phyloP scores from a whole-genome alignment of 2,329 filamentous ascomycete species.

The Metarhizium album region DNA sequence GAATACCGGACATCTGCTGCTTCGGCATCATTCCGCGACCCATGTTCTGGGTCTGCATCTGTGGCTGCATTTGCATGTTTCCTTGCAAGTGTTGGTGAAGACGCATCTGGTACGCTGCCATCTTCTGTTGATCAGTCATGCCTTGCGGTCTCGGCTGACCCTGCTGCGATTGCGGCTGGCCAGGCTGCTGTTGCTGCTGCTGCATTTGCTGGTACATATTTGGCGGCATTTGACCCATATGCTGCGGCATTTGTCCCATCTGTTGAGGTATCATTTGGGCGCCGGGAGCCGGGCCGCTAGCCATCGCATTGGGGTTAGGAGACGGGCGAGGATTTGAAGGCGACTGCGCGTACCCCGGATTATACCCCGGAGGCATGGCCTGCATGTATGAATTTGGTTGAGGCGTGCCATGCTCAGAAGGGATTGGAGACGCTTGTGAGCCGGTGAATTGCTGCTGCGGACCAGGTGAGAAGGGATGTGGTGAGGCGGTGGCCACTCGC shows the following conservation, averaged over 20 bases:
- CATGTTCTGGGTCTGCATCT: constrained; percentile 38
- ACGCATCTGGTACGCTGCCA: constrained; percentile 72
- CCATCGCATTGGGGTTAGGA: constrained; percentile 42
- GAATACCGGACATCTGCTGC: constrained; percentile 35
- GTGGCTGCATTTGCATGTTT: constrained; percentile 38
- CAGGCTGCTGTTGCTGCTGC: constrained; percentile 46
- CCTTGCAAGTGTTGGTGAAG: constrained; percentile 63
- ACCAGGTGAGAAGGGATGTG: constrained; percentile 77
- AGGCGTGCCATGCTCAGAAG: constrained; percentile 66
- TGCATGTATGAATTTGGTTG: constrained; percentile 63
- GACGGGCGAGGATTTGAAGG: constrained; percentile 46
- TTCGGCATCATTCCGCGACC: constrained; percentile 43
- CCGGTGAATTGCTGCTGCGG: constrained; percentile 58
- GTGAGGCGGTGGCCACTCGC: constrained; percentile 82
- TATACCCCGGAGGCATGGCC: constrained; percentile 47
- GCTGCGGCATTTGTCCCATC: constrained; percentile 34
- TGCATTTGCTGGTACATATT: constrained; percentile 28
- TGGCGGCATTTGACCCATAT: constrained; percentile 39
- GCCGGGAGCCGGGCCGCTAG: constrained; percentile 13
- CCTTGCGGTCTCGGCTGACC: constrained; percentile 22
- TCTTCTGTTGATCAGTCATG: constrained; percentile 58
- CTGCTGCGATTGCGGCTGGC: constrained; percentile 29
- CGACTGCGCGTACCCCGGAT: constrained; percentile 46
- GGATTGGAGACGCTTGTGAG: constrained; percentile 62
- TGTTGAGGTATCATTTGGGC: constrained; percentile 45